These are phyloP conservation scores for Tulasnella sp. DNA, from an alignment of 768 basidiomycete species.

Conservation along the genomic window DNA sequence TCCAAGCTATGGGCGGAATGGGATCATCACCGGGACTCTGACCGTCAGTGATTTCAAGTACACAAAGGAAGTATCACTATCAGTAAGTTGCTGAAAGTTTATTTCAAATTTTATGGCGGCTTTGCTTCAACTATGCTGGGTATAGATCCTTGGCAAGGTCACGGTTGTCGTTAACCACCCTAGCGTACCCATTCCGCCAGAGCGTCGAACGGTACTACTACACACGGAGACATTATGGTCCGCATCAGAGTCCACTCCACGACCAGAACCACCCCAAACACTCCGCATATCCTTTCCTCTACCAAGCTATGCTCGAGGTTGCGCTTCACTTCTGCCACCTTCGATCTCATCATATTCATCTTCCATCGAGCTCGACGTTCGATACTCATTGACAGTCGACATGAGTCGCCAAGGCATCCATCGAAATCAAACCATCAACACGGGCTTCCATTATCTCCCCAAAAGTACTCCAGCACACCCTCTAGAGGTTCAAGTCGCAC, in stretches of 20 bases:
- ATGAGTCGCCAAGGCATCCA: constrained; percentile 16
- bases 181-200: background rate
- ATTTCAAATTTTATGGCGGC: background rate
- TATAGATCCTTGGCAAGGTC: constrained; percentile 16
- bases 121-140: background rate
- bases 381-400: constrained; percentile 10
- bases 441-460: constrained; percentile 13
- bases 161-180: background rate
- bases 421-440: constrained; percentile 6
- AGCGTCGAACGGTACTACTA: background rate
- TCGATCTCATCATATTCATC: background rate
- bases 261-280: constrained; percentile 4
- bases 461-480: background rate
- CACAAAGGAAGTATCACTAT: constrained; percentile 10
- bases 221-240: constrained; percentile 8
- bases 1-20: constrained; percentile 12
- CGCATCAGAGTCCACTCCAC: background rate
- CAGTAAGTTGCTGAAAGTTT: background rate
- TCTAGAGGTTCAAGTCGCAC: background rate
- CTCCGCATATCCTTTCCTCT: constrained; percentile 18
- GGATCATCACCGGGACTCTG: background rate
- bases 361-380: constrained; percentile 12
- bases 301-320: constrained; percentile 14
- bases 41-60: constrained; percentile 16
- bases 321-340: constrained; percentile 7